Conservation (phyloP, 2,329 filamentous ascomycete species). For the Colletotrichum somersetense region DNA sequence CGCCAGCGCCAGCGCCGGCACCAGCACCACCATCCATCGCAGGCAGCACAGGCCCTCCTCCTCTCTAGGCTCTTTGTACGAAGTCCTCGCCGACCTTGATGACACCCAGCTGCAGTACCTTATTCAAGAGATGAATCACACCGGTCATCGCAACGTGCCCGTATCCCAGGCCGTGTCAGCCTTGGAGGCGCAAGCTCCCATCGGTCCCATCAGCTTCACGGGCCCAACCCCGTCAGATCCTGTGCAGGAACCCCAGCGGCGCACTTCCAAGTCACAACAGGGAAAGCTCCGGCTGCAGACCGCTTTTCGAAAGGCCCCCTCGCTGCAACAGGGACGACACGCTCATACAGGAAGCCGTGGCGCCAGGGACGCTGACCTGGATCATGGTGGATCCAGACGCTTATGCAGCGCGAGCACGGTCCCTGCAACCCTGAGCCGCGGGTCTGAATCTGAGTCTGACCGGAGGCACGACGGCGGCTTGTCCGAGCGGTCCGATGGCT, state of each 20-base stretch:
- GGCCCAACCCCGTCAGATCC: no score
- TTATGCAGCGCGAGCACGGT: background rate
- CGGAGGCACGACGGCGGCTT: background rate
- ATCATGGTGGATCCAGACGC: background rate
- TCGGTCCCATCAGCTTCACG: background rate
- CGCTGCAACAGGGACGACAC: constrained; percentile 10
- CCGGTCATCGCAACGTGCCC: constrained; percentile 37
- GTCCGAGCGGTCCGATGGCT: no score
- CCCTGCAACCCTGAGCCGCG: background rate
- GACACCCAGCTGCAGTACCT: constrained; percentile 40
- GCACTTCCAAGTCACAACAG: constrained; percentile 35
- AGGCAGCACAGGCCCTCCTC: constrained; percentile 27
- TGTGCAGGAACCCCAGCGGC: constrained; percentile 16
- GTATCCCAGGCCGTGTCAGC: constrained; percentile 37
- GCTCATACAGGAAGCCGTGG: background rate
- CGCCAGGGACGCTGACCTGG: background rate
- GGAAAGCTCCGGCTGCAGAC: constrained; percentile 34
- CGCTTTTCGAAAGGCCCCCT: constrained; percentile 25
- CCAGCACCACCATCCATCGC: background rate
- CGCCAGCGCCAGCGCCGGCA: no score
- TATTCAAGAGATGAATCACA: constrained; percentile 42
- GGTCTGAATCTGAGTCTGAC: background rate
- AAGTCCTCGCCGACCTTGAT: constrained; percentile 39
- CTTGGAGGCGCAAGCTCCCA: constrained; percentile 18
- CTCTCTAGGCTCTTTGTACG: constrained; percentile 34